A percentile compares a stretch with the other conserved stretches of the same genome.
Conservation (phyloP, 2,329 filamentous ascomycete species). For the Alternaria ethzedia region DNA sequence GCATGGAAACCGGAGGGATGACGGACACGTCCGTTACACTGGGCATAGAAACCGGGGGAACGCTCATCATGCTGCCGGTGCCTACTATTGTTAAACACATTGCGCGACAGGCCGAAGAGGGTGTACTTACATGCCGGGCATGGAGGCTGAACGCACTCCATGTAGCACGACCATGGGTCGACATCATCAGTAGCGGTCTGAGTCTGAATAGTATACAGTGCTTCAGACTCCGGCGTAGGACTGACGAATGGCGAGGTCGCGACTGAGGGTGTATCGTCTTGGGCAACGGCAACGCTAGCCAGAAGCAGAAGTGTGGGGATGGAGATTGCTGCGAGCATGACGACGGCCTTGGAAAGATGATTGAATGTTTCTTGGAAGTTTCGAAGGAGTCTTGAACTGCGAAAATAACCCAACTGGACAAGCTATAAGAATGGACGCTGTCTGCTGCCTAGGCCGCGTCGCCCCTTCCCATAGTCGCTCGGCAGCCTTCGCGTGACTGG, state of each 20-base stretch:
- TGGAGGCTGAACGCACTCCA: constrained; percentile 35
- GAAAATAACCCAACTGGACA: background rate
- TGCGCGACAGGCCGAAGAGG: background rate
- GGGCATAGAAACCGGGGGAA: constrained; percentile 2
- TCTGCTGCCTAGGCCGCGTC: constrained; percentile 15
- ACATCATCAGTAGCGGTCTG: constrained; percentile 17
- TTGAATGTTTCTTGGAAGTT: background rate
- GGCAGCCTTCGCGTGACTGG: constrained; percentile 20
- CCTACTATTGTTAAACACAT: constrained; percentile 11
- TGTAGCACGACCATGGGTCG: constrained; percentile 26
- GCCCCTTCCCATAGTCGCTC: constrained; percentile 4
- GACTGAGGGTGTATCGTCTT: constrained; percentile 18
- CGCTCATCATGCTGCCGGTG: constrained; percentile 18
- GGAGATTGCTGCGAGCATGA: constrained; percentile 32
- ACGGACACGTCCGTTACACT: constrained; percentile 21
- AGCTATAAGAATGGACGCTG: background rate
- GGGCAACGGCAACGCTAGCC: constrained; percentile 30
- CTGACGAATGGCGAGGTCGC: constrained; percentile 18
- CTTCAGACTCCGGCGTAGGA: constrained; percentile 25
- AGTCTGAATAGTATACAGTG: constrained; percentile 39
- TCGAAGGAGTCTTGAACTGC: background rate
- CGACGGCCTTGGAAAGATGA: constrained; percentile 3
- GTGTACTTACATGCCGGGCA: constrained; percentile 31
- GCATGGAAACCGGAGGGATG: background rate
- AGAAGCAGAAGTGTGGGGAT: constrained; percentile 35